Evolutionary conservation across 257 asterid genomes (phyloP), one percentile per base, ranked within the genome.

Genomic region (Capsicum rhomboideum): DNA sequence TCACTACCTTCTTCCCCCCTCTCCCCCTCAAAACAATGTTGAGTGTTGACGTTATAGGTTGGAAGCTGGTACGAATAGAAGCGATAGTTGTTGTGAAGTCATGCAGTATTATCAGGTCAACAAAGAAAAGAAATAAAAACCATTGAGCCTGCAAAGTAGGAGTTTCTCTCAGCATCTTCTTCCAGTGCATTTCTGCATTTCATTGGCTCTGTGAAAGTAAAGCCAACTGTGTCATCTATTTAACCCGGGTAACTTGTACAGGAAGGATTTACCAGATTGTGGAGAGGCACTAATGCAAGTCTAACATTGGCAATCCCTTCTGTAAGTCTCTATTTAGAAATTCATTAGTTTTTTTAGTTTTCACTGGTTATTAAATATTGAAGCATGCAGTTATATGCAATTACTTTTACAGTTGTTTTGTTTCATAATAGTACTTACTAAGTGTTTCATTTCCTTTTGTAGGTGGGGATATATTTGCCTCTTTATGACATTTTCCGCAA

Each of bases 221-320:
- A 50, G 50, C 50, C 71, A 72, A 40, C 31, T 20, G 21, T 40
- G 37, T 55, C 42, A 3, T 55, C 75, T 56, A 54, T 20, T 9
- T 81, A 81, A 81, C 84, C 84, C 56, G 14, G 58, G 21, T 46
- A 34, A 80, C 84, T 59, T 86, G 63, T 90, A 84, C 93, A 95
- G 99, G 98, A 95, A 92, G 98, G 99, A 82, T 86, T 93, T 66
- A 82, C 91, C 67, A 90, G 90, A 89, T 87, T 97, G 83, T 97
- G 99, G 99, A 90, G 98, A 87, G 99, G 99, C 89, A 96, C 99
- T 75, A 88, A 88, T 89, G 99, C 99, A 50, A 92, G 99, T 88
- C 90, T 95, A 90, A 92, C 97, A 83, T 83, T 93, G 88, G 99
- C 99, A 23, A 79, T 94, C 69, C 99, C 99, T 29, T 89, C 98